A percentile compares a stretch with the other conserved stretches of the same genome.
phyloP scores from a whole-genome alignment of 2,329 filamentous ascomycete genomes.

The Diplocarpon rosae region DNA sequence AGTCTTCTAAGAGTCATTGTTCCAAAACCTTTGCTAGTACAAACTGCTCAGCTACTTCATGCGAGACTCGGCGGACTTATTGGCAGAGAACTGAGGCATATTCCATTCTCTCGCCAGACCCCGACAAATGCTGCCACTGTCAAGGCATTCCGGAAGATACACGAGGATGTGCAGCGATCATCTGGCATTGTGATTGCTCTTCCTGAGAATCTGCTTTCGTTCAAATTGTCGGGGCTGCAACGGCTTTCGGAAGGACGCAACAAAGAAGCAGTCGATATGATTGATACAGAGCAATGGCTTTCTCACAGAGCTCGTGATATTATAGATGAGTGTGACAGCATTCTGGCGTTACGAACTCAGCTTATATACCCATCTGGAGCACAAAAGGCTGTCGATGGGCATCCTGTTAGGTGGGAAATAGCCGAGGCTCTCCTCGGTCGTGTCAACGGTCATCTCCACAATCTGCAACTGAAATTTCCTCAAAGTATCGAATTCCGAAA shows the following conservation, averaged over 20 bases:
- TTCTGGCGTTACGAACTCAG: slow-evolving; percentile 30
- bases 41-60: slow-evolving; percentile 36
- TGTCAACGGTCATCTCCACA: slow-evolving; percentile 25
- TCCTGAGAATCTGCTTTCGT: slow-evolving; percentile 44
- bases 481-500: slow-evolving; percentile 33
- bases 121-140: slow-evolving; percentile 25
- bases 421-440: slow-evolving; percentile 24
- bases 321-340: slow-evolving; percentile 39
- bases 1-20: slow-evolving; percentile 34
- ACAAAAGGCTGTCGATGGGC: slow-evolving; percentile 29
- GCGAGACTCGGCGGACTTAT: slow-evolving; percentile 33
- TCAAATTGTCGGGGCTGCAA: slow-evolving; percentile 39
- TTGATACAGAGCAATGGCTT: slow-evolving; percentile 36
- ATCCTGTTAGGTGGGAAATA: slow-evolving; percentile 30
- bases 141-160: slow-evolving; percentile 28
- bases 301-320: slow-evolving; percentile 35
- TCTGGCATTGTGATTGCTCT: slow-evolving; percentile 37
- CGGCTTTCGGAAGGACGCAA: slow-evolving; percentile 31
- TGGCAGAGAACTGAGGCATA: slow-evolving; percentile 32
- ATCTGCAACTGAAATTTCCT: slow-evolving; percentile 30
- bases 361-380: slow-evolving; percentile 32
- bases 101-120: slow-evolving; percentile 37
- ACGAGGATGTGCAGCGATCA: slow-evolving; percentile 27
- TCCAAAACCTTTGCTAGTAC: slow-evolving; percentile 33
- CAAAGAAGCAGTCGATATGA: slow-evolving; percentile 31